Conservation (phyloP, 2,329 filamentous ascomycete genomes). For the Calonectria hawksworthii region DNA sequence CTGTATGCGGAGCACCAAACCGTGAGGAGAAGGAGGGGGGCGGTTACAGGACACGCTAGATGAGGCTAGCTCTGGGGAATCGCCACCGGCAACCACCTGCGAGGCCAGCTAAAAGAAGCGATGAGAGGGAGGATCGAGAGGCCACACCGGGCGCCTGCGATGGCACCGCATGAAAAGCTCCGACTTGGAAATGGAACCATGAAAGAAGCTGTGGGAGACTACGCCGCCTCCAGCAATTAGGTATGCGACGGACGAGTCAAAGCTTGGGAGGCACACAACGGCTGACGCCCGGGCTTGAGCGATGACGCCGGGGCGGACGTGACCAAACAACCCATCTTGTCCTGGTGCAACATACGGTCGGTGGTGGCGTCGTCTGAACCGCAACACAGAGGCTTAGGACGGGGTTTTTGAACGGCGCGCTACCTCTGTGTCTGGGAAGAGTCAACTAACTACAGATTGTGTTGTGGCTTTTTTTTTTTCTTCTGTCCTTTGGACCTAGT, state of each 20-base stretch:
- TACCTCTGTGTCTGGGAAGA: neutral
- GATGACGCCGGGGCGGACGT: neutral
- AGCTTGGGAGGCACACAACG: neutral
- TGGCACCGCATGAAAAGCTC: neutral
- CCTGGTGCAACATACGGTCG: neutral
- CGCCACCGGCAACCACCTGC: neutral
- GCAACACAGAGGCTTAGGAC: neutral
- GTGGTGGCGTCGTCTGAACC: neutral
- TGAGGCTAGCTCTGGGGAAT: constrained; percentile 4
- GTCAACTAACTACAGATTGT: neutral
- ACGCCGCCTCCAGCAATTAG: neutral
- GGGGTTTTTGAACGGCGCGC: neutral
- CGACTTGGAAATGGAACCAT: neutral
- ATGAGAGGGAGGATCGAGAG: neutral
- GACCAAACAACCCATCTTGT: neutral
- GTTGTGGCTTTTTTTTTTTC: neutral
- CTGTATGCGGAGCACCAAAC: constrained; percentile 1
- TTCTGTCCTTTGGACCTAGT: neutral
- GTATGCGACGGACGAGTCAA: neutral
- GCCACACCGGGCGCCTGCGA: neutral
- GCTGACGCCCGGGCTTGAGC: neutral
- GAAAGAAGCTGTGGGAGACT: neutral
- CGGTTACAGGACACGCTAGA: neutral
- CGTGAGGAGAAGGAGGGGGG: constrained; percentile 5
- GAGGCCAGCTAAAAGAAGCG: neutral